phyloP scores from a whole-genome alignment of 2,329 filamentous ascomycete genomes.

The Didymella exigua region DNA sequence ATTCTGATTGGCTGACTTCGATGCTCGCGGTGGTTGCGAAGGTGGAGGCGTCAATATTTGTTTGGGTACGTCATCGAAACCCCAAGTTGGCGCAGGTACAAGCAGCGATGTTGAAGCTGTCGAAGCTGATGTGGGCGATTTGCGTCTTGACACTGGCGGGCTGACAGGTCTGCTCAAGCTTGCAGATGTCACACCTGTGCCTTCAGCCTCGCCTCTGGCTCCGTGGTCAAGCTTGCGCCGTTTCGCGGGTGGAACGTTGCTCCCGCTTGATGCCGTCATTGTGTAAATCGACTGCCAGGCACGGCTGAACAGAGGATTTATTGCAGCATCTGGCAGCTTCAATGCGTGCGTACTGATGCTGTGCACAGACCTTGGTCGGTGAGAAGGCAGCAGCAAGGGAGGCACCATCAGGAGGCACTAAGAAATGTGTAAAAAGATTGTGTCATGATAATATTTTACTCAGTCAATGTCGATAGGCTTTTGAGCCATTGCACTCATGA shows the following conservation, averaged over 20 bases:
- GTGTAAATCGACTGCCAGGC: not conserved
- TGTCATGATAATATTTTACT: constrained; percentile 26
- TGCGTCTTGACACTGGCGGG: constrained; percentile 31
- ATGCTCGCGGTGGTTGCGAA: not conserved
- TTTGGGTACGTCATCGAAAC: constrained; percentile 24
- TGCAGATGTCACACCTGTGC: constrained; percentile 3
- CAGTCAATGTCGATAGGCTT: constrained; percentile 25
- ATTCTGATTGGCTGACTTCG: not conserved
- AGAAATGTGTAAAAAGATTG: too few relatives aligned
- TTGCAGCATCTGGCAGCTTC: not conserved
- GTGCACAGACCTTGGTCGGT: not conserved
- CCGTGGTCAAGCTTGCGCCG: constrained; percentile 30
- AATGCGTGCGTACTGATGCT: not conserved
- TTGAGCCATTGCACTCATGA: constrained; percentile 22
- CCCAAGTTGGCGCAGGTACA: constrained; percentile 18
- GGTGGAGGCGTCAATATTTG: constrained; percentile 6
- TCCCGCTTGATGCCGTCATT: constrained; percentile 17
- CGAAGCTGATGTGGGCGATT: not conserved
- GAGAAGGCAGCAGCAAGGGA: constrained; percentile 1
- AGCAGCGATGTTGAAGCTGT: not conserved
- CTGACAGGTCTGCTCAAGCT: constrained; percentile 32
- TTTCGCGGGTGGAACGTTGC: constrained; percentile 27
- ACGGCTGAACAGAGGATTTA: not conserved
- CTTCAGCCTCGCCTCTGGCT: not conserved
- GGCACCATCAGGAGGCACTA: not conserved